phyloP scores from a whole-genome alignment of 768 basidiomycete genomes.

The Tulasnella sp. region DNA sequence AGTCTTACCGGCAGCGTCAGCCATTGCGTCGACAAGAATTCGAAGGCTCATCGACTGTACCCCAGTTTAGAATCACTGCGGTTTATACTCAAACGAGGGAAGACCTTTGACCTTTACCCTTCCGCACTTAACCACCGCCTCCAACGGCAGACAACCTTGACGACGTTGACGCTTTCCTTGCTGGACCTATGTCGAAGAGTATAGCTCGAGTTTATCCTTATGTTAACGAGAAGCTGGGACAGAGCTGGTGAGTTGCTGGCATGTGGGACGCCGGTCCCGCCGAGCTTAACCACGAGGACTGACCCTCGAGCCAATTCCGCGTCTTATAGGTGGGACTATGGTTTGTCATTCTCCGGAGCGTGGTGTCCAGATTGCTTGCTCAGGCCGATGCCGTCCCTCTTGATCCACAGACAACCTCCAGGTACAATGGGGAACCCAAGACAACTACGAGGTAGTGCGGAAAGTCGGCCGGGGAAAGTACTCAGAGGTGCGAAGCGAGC shows the following conservation, averaged over 20 bases:
- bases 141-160: background rate
- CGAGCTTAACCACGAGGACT: background rate
- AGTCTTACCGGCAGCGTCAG: background rate
- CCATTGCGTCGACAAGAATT: background rate
- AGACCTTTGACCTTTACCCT: background rate
- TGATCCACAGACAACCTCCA: slow-evolving; percentile 47
- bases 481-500: slow-evolving; percentile 48
- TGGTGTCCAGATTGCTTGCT: background rate
- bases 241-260: slow-evolving; percentile 46
- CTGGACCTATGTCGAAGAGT: slow-evolving; percentile 23
- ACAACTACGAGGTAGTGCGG: slow-evolving; percentile 61
- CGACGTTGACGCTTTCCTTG: background rate
- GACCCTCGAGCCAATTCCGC: background rate
- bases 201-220: slow-evolving; percentile 54
- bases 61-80: background rate
- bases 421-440: slow-evolving; percentile 62
- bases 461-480: slow-evolving; percentile 65
- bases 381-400: background rate
- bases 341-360: background rate
- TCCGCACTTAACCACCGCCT: background rate
- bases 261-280: background rate
- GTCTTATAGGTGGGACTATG: slow-evolving; percentile 25
- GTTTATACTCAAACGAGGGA: background rate
- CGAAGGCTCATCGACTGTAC: background rate
- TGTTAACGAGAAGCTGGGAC: slow-evolving; percentile 55